Conservation (phyloP, 805 yeast genomes). For the Nakazawaea populi region DNA sequence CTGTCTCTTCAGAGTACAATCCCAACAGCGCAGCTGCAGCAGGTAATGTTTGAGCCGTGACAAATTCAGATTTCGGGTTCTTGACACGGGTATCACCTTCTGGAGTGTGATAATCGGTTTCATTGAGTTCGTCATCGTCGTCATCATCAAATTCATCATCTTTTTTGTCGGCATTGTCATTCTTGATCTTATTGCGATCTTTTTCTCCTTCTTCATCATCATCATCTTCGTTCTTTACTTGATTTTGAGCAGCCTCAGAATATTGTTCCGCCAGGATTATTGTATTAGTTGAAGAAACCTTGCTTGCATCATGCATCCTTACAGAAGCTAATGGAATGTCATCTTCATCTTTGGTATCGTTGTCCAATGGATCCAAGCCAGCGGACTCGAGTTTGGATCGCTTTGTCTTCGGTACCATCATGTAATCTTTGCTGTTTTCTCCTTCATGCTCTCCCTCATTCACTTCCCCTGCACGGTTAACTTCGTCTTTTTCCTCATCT, state of each 20-base stretch:
- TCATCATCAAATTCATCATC: conserved; percentile 4
- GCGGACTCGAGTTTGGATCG: conserved; percentile 11
- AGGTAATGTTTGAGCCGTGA: conserved; percentile 62
- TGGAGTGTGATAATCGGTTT: conserved; percentile 33
- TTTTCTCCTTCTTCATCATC: too few species aligned
- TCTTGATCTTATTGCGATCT: too few species aligned
- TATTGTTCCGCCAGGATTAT: too few species aligned
- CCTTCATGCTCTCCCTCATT: not conserved
- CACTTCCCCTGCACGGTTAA: conserved; percentile 6
- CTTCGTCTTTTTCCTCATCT: not conserved
- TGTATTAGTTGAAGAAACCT: not conserved
- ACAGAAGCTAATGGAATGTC: conserved; percentile 7
- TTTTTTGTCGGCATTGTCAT: not conserved
- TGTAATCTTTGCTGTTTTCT: conserved; percentile 5
- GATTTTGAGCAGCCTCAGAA: not conserved
- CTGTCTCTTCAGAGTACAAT: conserved; percentile 52
- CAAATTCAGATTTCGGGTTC: conserved; percentile 75
- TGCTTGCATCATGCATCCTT: not conserved
- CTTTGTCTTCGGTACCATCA: conserved; percentile 15
- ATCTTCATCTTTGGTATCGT: conserved; percentile 9
- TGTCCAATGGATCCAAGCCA: conserved; percentile 2
- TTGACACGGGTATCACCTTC: conserved; percentile 55
- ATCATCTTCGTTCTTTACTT: not conserved
- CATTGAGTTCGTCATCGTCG: conserved; percentile 13
- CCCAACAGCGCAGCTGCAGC: conserved; percentile 60